Conservation (phyloP, 108 stramenopile genomes). For the Nitzschia putrida region DNA sequence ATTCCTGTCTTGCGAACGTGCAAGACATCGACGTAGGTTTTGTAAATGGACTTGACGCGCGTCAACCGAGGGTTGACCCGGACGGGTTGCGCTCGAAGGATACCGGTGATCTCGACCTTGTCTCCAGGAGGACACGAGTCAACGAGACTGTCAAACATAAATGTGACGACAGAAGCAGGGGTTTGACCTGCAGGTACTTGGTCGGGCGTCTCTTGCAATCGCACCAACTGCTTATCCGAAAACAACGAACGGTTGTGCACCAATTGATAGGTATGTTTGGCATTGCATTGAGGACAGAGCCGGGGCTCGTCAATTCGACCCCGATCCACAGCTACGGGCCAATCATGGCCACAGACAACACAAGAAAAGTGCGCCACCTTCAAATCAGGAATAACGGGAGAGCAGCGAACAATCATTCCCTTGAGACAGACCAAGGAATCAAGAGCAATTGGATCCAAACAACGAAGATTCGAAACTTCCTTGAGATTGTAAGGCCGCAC, state of each 20-base stretch:
- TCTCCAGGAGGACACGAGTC: conserved; percentile 96
- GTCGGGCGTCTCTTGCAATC: conserved; percentile 97
- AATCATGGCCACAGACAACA: conserved; percentile 78
- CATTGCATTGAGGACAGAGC: conserved; percentile 68
- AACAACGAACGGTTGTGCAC: conserved; percentile 95
- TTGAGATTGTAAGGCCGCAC: conserved; percentile 92
- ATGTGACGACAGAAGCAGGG: conserved; percentile 91
- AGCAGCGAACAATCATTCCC: conserved; percentile 95
- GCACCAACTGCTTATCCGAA: conserved; percentile 96
- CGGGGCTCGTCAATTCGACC: conserved; percentile 93
- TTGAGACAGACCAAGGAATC: conserved; percentile 89
- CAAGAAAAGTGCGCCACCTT: conserved; percentile 95
- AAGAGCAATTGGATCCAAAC: conserved; percentile 92
- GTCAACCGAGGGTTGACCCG: conserved; percentile 89
- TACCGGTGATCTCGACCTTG: conserved; percentile 95
- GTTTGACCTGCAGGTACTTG: conserved; percentile 99
- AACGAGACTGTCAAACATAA: conserved; percentile 97
- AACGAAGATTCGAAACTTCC: conserved; percentile 80
- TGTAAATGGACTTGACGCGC: conserved; percentile 90
- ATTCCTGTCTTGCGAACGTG: conserved; percentile 85
- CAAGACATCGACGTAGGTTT: conserved; percentile 97
- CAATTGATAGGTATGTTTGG: conserved; percentile 70
- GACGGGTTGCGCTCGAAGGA: conserved; percentile 92
- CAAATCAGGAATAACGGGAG: conserved; percentile 95
- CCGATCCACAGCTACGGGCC: conserved; percentile 89